Percentiles rank a stretch among this genome's conserved stretches.
phyloP scores from a whole-genome alignment of 352 stramenopile species.

The Globisporangium uncinulatum region DNA sequence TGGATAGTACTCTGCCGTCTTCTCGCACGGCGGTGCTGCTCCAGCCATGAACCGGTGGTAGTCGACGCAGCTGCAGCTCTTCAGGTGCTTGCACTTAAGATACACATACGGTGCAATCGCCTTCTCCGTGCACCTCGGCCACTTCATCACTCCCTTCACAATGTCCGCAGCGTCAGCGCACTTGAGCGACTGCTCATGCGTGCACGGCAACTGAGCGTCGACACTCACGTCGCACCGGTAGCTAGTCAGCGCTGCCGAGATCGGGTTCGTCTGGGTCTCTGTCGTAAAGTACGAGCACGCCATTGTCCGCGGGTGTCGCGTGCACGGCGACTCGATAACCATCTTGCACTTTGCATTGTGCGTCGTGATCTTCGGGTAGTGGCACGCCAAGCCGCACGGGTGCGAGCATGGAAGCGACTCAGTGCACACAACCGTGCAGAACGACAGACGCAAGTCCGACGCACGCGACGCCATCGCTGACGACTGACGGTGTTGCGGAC shows the following conservation, averaged over 20 bases:
- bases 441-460: slow-evolving; percentile 57
- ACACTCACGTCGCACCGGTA: slow-evolving; percentile 58
- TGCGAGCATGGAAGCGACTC: slow-evolving; percentile 59
- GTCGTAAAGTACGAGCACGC: slow-evolving; percentile 47
- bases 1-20: slow-evolving; percentile 58
- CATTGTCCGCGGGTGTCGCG: slow-evolving; percentile 39
- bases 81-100: slow-evolving; percentile 58
- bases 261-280: slow-evolving; percentile 12
- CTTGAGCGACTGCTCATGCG: slow-evolving; percentile 44
- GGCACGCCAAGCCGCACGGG: slow-evolving; percentile 57
- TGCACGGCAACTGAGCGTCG: slow-evolving; percentile 56
- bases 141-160: slow-evolving; percentile 18
- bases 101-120: slow-evolving; percentile 65
- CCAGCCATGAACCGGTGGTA: slow-evolving; percentile 45
- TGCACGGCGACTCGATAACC: slow-evolving; percentile 59
- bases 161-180: slow-evolving; percentile 48
- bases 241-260: slow-evolving; percentile 32
- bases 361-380: slow-evolving; percentile 45
- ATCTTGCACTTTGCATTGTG: slow-evolving; percentile 63
- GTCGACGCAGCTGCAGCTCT: slow-evolving; percentile 58
- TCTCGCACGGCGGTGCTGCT: slow-evolving; percentile 35
- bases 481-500: slow-evolving; percentile 53
- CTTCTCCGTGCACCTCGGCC: slow-evolving; percentile 51
- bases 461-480: slow-evolving; percentile 24
- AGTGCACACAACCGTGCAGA: slow-evolving; percentile 70